A percentile compares a stretch with the other conserved stretches of the same genome.
Evolutionary conservation across 116 monocot species (phyloP).

Genomic region (Zostera marina): DNA sequence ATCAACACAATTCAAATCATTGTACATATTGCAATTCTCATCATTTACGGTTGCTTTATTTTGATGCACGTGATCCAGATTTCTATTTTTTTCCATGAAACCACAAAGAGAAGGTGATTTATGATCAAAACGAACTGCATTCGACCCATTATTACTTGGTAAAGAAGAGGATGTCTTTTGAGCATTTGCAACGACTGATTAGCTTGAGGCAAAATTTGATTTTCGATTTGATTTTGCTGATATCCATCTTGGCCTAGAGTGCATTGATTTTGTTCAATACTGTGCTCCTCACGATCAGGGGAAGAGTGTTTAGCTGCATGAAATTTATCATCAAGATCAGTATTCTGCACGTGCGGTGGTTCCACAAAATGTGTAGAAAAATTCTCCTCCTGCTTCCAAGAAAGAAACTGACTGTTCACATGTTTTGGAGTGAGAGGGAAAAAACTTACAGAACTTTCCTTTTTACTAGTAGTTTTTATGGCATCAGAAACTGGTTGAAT

Average conservation of each 20-base stretch:
- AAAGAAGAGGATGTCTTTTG: slow-evolving; percentile 27
- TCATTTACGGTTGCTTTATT: slow-evolving; percentile 4
- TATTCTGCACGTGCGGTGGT: neutral
- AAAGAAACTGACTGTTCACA: neutral
- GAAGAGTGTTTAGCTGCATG: slow-evolving; percentile 13
- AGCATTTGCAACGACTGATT: slow-evolving; percentile 10
- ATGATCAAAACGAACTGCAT: slow-evolving; percentile 1
- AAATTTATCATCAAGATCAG: slow-evolving; percentile 5
- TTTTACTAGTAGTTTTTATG: neutral
- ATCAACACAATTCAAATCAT: neutral
- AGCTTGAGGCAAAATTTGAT: slow-evolving; percentile 3
- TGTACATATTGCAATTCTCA: slow-evolving; percentile 3
- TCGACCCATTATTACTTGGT: slow-evolving; percentile 14
- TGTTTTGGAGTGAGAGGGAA: slow-evolving; percentile 4
- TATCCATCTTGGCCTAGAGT: slow-evolving; percentile 5
- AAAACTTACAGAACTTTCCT: neutral
- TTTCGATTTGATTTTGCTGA: slow-evolving; percentile 16
- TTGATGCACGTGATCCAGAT: neutral
- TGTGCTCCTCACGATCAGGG: slow-evolving; percentile 26
- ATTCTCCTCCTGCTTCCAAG: slow-evolving; percentile 1
- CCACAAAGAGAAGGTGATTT: slow-evolving; percentile 8
- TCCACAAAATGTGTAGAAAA: neutral
- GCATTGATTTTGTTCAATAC: slow-evolving; percentile 13
- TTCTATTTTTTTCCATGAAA: slow-evolving; percentile 5
- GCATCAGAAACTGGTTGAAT: neutral